phyloP scores from a whole-genome alignment of 2,329 filamentous ascomycete genomes.

The Ceratocystis lukuohia region DNA sequence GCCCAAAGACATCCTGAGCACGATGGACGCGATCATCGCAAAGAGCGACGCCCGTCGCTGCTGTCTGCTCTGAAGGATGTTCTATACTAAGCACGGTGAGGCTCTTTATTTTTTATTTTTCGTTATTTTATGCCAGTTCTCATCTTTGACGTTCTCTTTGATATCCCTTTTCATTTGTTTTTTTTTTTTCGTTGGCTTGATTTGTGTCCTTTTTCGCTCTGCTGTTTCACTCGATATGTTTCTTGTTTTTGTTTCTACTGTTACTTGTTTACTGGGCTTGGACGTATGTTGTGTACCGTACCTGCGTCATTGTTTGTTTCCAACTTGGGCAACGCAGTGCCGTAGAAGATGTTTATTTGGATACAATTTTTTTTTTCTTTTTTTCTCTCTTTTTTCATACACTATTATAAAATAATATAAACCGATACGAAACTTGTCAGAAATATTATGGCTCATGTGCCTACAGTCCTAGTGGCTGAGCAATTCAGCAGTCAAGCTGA shows the following conservation, averaged over 20 bases:
- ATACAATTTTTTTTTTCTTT: not conserved
- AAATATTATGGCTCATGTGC: not conserved
- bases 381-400: too few relatives aligned
- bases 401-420: too few relatives aligned
- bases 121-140: not conserved
- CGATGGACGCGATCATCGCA: conserved; percentile 23
- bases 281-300: not conserved
- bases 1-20: conserved; percentile 28
- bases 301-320: not conserved
- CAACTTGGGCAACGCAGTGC: not conserved
- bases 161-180: not conserved
- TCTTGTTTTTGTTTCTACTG: not conserved
- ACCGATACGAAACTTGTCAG: not conserved
- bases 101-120: conserved; percentile 9
- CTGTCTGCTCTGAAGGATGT: conserved; percentile 45
- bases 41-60: conserved; percentile 39
- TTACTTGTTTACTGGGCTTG: not conserved
- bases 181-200: not conserved
- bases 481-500: not conserved
- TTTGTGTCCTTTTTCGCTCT: too few relatives aligned
- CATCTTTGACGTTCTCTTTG: too few relatives aligned
- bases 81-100: conserved; percentile 39
- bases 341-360: not conserved
- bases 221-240: too few relatives aligned
- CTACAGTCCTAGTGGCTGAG: not conserved